These are phyloP conservation scores for Podospora australis DNA, from an alignment of 495 filamentous ascomycete species.

Conservation along the genomic window DNA sequence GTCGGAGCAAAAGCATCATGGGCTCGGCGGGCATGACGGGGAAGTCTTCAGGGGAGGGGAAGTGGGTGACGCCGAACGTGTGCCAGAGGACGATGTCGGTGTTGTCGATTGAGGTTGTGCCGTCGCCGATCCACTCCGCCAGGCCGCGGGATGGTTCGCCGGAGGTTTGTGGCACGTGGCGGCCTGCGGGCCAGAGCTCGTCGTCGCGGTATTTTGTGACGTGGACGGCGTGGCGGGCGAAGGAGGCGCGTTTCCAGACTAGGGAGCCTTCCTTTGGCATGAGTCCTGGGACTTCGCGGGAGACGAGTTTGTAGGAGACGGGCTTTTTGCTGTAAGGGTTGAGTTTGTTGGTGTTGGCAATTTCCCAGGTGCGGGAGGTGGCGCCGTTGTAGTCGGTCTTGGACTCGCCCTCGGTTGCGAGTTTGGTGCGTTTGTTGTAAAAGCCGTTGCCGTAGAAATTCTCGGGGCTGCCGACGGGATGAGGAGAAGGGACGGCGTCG, in stretches of 20 bases:
- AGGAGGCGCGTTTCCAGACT: slow-evolving; percentile 91
- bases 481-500: slow-evolving; percentile 60
- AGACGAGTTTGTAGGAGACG: slow-evolving; percentile 86
- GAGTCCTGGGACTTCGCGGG: slow-evolving; percentile 69
- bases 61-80: slow-evolving; percentile 90
- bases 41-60: slow-evolving; percentile 89
- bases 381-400: slow-evolving; percentile 75
- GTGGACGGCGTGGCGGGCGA: slow-evolving; percentile 84
- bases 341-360: slow-evolving; percentile 74
- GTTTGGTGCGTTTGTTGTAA: slow-evolving; percentile 81
- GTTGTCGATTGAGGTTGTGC: slow-evolving; percentile 68
- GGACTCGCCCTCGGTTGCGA: slow-evolving; percentile 62
- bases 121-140: slow-evolving; percentile 76
- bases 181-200: slow-evolving; percentile 85
- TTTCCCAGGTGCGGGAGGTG: slow-evolving; percentile 85
- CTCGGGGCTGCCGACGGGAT: slow-evolving; percentile 68
- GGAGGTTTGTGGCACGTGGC: slow-evolving; percentile 88
- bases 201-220: slow-evolving; percentile 84
- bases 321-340: slow-evolving; percentile 84
- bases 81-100: slow-evolving; percentile 93
- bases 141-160: slow-evolving; percentile 75
- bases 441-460: slow-evolving; percentile 95
- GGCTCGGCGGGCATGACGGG: slow-evolving; percentile 86
- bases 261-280: slow-evolving; percentile 79
- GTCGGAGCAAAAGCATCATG: slow-evolving; percentile 76